These are phyloP conservation scores for Williopsis jadinii DNA, from an alignment of 1,139 yeast species.

Conservation along the genomic window DNA sequence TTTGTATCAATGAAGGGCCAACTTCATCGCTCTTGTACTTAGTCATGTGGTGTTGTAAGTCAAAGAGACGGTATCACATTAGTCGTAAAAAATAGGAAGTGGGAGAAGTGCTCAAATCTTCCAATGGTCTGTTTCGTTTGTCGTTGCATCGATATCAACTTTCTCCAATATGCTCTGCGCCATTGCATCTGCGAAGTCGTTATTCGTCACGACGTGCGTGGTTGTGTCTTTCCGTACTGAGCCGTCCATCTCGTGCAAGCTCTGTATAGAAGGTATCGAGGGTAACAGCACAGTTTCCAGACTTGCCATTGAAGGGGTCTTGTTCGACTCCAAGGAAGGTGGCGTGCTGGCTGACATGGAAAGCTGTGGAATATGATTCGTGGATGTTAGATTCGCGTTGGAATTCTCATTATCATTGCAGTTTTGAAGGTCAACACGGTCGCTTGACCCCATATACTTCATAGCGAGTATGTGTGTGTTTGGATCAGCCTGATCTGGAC, in stretches of 20 bases:
- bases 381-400: too few relatives aligned
- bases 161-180: constrained; percentile 24
- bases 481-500: too few relatives aligned
- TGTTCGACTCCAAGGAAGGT: background rate
- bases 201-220: background rate
- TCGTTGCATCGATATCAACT: constrained; percentile 12
- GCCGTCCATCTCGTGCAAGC: background rate
- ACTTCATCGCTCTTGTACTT: too few relatives aligned
- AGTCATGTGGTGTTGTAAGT: too few relatives aligned
- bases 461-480: too few relatives aligned
- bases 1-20: too few relatives aligned
- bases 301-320: background rate
- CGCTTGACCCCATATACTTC: too few relatives aligned
- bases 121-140: constrained; percentile 14
- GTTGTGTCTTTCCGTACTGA: background rate
- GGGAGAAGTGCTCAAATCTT: constrained; percentile 7
- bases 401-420: too few relatives aligned
- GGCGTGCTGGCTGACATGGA: background rate
- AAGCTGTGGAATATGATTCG: too few relatives aligned
- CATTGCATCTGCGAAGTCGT: constrained; percentile 25
- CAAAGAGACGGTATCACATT: too few relatives aligned
- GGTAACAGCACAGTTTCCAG: background rate
- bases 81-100: too few relatives aligned
- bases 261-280: background rate
- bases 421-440: too few relatives aligned